Evolutionary conservation across 129 eudicot species (phyloP).

Genomic region (Calendula officinalis): DNA sequence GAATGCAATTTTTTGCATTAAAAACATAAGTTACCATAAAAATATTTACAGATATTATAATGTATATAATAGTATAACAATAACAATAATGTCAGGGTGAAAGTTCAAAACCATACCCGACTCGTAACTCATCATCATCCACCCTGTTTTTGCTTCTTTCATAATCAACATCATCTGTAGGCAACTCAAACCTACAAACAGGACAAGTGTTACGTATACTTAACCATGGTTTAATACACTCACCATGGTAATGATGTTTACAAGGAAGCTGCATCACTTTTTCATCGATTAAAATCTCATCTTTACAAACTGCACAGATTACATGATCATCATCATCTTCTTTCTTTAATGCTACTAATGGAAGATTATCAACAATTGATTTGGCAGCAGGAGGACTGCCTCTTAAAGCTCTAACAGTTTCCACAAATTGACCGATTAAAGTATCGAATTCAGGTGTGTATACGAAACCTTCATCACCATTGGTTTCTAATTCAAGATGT

Average conservation of each 20-base stretch:
- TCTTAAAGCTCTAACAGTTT: slow-evolving; percentile 49
- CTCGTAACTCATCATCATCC: slow-evolving; percentile 41
- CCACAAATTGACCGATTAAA: slow-evolving; percentile 57
- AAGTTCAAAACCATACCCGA: slow-evolving; percentile 55
- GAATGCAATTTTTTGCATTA: slow-evolving; percentile 33
- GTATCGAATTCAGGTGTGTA: slow-evolving; percentile 52
- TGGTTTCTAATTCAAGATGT: slow-evolving; percentile 41
- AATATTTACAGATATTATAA: slow-evolving; percentile 33
- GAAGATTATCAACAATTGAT: slow-evolving; percentile 65
- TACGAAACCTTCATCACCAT: slow-evolving; percentile 42
- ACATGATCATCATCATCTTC: slow-evolving; percentile 37
- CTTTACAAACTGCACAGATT: slow-evolving; percentile 89
- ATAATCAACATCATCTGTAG: slow-evolving; percentile 79
- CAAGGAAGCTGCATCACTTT: slow-evolving; percentile 72
- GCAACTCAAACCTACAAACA: slow-evolving; percentile 89
- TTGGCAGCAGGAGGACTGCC: slow-evolving; percentile 92
- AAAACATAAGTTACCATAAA: slow-evolving; percentile 21
- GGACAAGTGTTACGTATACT: slow-evolving; percentile 86
- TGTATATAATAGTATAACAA: neutral
- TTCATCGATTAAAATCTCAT: slow-evolving; percentile 63
- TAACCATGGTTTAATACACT: slow-evolving; percentile 88
- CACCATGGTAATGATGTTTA: slow-evolving; percentile 75
- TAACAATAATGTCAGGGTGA: slow-evolving; percentile 36
- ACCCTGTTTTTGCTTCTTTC: slow-evolving; percentile 55
- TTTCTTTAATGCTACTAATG: slow-evolving; percentile 38